These are phyloP conservation scores for Schwanniomyces occidentalis DNA, from an alignment of 805 yeast genomes.

Conservation along the genomic window DNA sequence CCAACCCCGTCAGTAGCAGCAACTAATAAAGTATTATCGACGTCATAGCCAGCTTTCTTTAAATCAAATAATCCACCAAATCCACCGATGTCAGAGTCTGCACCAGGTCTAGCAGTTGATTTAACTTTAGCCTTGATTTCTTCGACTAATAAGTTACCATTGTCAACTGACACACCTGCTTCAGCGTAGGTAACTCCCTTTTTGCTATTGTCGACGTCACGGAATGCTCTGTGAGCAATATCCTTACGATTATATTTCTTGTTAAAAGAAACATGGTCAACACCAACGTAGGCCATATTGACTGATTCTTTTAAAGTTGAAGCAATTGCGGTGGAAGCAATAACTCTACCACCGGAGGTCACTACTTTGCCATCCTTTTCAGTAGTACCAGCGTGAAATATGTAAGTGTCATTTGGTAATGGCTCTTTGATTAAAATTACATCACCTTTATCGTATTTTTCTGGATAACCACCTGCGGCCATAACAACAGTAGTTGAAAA, in stretches of 20 bases:
- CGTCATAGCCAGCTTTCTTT: slow-evolving; percentile 81
- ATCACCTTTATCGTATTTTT: slow-evolving; percentile 81
- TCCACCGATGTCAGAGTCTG: slow-evolving; percentile 98
- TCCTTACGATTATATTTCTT: slow-evolving; percentile 86
- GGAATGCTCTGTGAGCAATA: slow-evolving; percentile 95
- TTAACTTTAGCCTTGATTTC: slow-evolving; percentile 87
- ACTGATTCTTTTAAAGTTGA: slow-evolving; percentile 76
- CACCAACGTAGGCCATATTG: slow-evolving; percentile 82
- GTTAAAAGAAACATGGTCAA: slow-evolving; percentile 67
- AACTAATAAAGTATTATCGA: slow-evolving; percentile 78
- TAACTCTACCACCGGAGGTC: slow-evolving; percentile 95
- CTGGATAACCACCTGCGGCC: slow-evolving; percentile 98
- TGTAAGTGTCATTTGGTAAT: slow-evolving; percentile 59
- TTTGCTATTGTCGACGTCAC: slow-evolving; percentile 38
- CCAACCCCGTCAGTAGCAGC: slow-evolving; percentile 99
- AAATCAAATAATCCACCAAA: slow-evolving; percentile 97
- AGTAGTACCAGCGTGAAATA: slow-evolving; percentile 97
- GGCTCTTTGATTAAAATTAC: slow-evolving; percentile 58
- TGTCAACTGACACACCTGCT: slow-evolving; percentile 97
- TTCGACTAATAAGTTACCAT: slow-evolving; percentile 88
- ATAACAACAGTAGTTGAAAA: slow-evolving; percentile 91
- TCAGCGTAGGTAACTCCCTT: slow-evolving; percentile 79
- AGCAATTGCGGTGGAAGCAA: slow-evolving; percentile 90
- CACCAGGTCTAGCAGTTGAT: slow-evolving; percentile 92
- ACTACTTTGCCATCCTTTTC: slow-evolving; percentile 57